Percentiles rank a stretch among this genome's conserved stretches.
phyloP scores from a whole-genome alignment of 805 yeast species.

The Yamadazyma olivae region DNA sequence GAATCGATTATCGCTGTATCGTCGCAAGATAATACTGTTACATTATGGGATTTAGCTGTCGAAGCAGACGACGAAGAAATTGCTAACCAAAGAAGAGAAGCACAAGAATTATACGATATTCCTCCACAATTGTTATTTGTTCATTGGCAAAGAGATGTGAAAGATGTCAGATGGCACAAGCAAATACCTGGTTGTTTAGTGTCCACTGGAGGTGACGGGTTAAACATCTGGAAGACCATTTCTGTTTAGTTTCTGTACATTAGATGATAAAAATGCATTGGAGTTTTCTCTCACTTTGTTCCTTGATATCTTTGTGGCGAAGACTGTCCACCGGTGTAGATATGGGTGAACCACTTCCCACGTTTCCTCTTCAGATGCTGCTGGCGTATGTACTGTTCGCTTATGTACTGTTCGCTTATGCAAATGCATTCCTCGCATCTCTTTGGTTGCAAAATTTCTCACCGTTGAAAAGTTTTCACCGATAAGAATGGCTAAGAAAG shows the following conservation, averaged over 20 bases:
- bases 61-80: slow-evolving; percentile 99
- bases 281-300: too few relatives aligned
- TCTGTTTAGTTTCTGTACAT: slow-evolving; percentile 54
- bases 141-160: slow-evolving; percentile 97
- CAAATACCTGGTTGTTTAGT: slow-evolving; percentile 96
- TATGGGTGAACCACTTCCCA: too few relatives aligned
- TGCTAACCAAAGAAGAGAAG: slow-evolving; percentile 75
- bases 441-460: slow-evolving; percentile 3
- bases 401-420: too few relatives aligned
- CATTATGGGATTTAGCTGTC: slow-evolving; percentile 96
- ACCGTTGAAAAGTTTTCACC: not conserved
- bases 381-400: too few relatives aligned
- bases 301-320: too few relatives aligned
- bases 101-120: slow-evolving; percentile 77
- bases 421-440: too few relatives aligned
- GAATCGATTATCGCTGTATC: slow-evolving; percentile 95
- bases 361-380: too few relatives aligned
- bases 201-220: slow-evolving; percentile 93
- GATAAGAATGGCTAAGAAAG: slow-evolving; percentile 92
- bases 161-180: slow-evolving; percentile 96
- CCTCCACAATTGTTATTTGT: slow-evolving; percentile 96
- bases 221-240: slow-evolving; percentile 94
- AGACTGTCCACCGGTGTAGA: too few relatives aligned
- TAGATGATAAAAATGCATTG: slow-evolving; percentile 3
- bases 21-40: slow-evolving; percentile 94